These are phyloP conservation scores for Cephalotrichum gorgonifer DNA, from an alignment of 2,329 filamentous ascomycete species.

Conservation along the genomic window DNA sequence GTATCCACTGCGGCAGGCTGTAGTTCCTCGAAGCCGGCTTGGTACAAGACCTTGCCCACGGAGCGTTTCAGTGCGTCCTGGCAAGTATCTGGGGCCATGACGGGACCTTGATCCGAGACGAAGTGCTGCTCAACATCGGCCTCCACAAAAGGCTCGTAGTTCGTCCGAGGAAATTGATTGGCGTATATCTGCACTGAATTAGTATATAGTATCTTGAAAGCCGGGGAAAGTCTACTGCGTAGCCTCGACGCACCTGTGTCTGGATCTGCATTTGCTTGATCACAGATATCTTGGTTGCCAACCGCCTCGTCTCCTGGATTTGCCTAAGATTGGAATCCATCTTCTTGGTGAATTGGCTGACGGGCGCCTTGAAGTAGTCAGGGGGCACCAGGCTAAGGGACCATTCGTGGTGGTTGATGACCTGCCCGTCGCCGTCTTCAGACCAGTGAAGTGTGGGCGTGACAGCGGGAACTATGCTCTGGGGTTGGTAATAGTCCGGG, in stretches of 20 bases:
- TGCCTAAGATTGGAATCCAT: slow-evolving; percentile 88
- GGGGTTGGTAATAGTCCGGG: slow-evolving; percentile 88
- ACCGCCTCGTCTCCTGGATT: slow-evolving; percentile 92
- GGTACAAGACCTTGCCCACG: slow-evolving; percentile 90
- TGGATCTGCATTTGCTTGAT: slow-evolving; percentile 99
- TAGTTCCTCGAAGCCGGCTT: slow-evolving; percentile 92
- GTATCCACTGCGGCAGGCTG: slow-evolving; percentile 89
- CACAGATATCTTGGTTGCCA: slow-evolving; percentile 92
- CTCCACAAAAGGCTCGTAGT: slow-evolving; percentile 80
- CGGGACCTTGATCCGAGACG: slow-evolving; percentile 74
- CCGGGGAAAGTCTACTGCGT: neutral
- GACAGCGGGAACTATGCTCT: slow-evolving; percentile 79
- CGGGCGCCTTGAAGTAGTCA: slow-evolving; percentile 65
- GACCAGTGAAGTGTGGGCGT: slow-evolving; percentile 71
- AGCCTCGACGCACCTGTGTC: slow-evolving; percentile 57
- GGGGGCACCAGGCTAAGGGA: slow-evolving; percentile 68
- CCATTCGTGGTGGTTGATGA: slow-evolving; percentile 80
- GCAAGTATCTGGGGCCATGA: slow-evolving; percentile 76
- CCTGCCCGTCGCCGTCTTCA: slow-evolving; percentile 79
- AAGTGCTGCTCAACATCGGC: slow-evolving; percentile 82
- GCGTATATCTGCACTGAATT: slow-evolving; percentile 62
- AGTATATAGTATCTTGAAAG: neutral
- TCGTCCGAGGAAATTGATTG: slow-evolving; percentile 96
- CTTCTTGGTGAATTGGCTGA: slow-evolving; percentile 63
- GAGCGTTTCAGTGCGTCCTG: slow-evolving; percentile 80